These are phyloP conservation scores for Mollisia scopiformis DNA, from an alignment of 2,329 filamentous ascomycete species.

Conservation along the genomic window DNA sequence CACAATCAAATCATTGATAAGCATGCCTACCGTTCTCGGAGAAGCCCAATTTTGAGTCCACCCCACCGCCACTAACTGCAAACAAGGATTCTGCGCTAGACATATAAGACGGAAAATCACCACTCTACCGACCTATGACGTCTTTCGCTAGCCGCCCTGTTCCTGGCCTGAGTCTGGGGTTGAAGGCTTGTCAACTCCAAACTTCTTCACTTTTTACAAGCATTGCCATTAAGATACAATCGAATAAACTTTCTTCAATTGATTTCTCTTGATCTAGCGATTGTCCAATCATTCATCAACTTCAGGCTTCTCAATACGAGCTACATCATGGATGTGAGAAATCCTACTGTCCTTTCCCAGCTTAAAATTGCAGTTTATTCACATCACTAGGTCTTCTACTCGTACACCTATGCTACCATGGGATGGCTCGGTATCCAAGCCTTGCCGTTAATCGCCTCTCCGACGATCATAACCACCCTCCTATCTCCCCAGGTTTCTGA, in stretches of 20 bases:
- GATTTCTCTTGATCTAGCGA: too few relatives aligned
- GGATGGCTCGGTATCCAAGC: conserved; percentile 52
- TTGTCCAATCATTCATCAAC: too few relatives aligned
- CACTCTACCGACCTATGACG: background rate
- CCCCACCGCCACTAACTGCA: background rate
- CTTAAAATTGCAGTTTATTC: background rate
- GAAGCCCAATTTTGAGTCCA: background rate
- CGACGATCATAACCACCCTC: conserved; percentile 62
- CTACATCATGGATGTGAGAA: background rate
- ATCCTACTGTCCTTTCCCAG: background rate
- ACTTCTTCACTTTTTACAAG: background rate
- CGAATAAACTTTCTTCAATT: background rate
- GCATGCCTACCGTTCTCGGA: background rate
- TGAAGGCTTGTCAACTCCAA: background rate
- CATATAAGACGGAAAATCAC: background rate
- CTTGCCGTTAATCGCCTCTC: conserved; percentile 56
- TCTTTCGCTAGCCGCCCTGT: background rate
- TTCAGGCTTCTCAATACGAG: too few relatives aligned
- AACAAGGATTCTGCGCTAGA: background rate
- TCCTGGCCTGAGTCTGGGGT: background rate
- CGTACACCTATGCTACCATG: conserved; percentile 54
- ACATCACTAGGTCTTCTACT: conserved; percentile 47
- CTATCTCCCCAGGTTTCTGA: conserved; percentile 59
- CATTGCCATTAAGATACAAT: background rate
- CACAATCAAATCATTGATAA: background rate